These are phyloP conservation scores for Phytophthora pistaciae DNA, from an alignment of 352 stramenopile genomes.

Conservation along the genomic window DNA sequence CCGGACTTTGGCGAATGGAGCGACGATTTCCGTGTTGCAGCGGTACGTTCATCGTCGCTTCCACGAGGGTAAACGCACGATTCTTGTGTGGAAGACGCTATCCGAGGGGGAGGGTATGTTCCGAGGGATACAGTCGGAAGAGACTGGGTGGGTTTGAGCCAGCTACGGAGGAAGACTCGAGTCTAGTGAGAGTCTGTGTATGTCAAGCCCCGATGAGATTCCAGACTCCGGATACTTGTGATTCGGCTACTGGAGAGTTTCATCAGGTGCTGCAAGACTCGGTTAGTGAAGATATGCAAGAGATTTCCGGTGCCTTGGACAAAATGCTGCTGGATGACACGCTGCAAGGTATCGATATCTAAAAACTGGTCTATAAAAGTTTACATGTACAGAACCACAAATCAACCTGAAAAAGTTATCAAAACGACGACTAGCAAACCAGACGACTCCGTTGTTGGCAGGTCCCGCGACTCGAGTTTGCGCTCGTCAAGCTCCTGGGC, in stretches of 20 bases:
- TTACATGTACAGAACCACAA: no score
- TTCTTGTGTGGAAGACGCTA: constrained; percentile 58
- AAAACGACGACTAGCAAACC: no score
- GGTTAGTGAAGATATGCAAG: constrained; percentile 24
- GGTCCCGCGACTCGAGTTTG: no score
- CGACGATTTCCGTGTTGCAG: constrained; percentile 20
- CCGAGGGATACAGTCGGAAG: constrained; percentile 50
- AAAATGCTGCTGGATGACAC: constrained; percentile 32
- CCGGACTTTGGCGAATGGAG: constrained; percentile 10
- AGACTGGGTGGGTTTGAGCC: constrained; percentile 60
- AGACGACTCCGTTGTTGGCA: no score
- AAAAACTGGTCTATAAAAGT: not conserved
- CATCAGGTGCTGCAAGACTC: constrained; percentile 23
- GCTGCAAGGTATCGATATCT: constrained; percentile 28
- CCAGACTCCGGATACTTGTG: not conserved
- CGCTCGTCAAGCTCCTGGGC: no score
- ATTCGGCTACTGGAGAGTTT: constrained; percentile 6
- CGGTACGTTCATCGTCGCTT: constrained; percentile 35
- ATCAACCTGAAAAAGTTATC: no score
- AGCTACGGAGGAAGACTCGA: constrained; percentile 12
- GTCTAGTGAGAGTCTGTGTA: constrained; percentile 19
- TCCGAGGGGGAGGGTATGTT: constrained; percentile 45
- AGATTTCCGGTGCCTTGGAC: constrained; percentile 26
- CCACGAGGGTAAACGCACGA: constrained; percentile 41
- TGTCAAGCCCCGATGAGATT: constrained; percentile 18